phyloP scores from a whole-genome alignment of 176 grass and related monocot genomes.

The Puya raimondii region DNA sequence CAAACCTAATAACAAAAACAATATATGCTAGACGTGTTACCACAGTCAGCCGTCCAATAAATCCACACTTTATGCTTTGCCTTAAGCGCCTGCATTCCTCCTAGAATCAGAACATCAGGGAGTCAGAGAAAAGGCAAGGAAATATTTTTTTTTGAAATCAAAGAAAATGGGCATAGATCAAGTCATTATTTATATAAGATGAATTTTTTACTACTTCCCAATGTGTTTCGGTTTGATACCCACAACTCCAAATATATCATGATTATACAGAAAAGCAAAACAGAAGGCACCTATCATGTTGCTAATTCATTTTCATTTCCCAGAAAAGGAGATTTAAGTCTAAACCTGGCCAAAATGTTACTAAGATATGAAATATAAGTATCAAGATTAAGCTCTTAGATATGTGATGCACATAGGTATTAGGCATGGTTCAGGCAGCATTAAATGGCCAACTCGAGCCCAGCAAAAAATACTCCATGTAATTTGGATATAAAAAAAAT shows the following conservation, averaged over 20 bases:
- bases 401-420: too few relatives aligned
- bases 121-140: constrained; percentile 26
- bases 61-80: constrained; percentile 95
- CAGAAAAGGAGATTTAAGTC: too few relatives aligned
- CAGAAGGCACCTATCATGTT: constrained; percentile 2
- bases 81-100: constrained; percentile 99
- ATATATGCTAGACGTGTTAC: constrained; percentile 24
- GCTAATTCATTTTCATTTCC: not conserved
- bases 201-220: not conserved
- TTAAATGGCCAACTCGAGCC: too few relatives aligned
- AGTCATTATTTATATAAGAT: not conserved
- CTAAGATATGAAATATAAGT: too few relatives aligned
- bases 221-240: not conserved
- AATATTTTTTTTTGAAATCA: not conserved
- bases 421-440: too few relatives aligned
- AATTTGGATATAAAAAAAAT: too few relatives aligned
- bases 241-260: not conserved
- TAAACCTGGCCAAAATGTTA: too few relatives aligned
- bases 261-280: not conserved
- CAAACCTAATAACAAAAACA: constrained; percentile 12
- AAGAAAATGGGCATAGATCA: constrained; percentile 11
- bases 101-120: constrained; percentile 35
- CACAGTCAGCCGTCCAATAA: constrained; percentile 88
- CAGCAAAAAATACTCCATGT: too few relatives aligned
- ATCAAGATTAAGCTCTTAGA: too few relatives aligned